phyloP scores from a whole-genome alignment of 2,329 filamentous ascomycete species.

The Metarhizium robertsii region DNA sequence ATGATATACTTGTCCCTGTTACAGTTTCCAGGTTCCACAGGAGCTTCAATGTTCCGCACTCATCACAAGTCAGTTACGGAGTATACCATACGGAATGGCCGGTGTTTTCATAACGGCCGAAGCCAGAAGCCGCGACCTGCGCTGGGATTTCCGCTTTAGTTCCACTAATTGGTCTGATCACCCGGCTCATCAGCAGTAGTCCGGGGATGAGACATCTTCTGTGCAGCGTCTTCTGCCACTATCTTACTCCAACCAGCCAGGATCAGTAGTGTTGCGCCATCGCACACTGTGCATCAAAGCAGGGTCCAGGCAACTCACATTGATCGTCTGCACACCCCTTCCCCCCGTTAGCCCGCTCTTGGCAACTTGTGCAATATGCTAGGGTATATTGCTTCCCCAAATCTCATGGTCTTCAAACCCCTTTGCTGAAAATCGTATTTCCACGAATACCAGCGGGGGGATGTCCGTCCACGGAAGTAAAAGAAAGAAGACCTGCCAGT shows the following conservation, averaged over 20 bases:
- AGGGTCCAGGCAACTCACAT: background rate
- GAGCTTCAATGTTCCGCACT: too few species aligned
- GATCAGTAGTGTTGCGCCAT: background rate
- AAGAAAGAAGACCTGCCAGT: background rate
- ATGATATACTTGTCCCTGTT: background rate
- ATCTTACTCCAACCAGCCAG: background rate
- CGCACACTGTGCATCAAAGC: background rate
- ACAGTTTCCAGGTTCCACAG: too few species aligned
- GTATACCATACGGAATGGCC: too few species aligned
- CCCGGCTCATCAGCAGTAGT: background rate
- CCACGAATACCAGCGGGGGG: background rate
- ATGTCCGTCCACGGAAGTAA: background rate
- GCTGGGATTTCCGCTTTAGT: background rate
- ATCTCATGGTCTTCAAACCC: background rate
- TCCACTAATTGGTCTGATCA: background rate
- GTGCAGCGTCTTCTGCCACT: background rate
- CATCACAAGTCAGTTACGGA: too few species aligned
- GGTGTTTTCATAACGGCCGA: slow-evolving; percentile 1
- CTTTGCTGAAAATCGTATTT: background rate
- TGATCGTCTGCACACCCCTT: slow-evolving; percentile 1
- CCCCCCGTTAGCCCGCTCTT: background rate
- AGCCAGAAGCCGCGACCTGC: background rate
- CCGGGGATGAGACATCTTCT: background rate
- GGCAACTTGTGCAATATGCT: background rate
- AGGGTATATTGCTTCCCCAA: background rate